phyloP scores from a whole-genome alignment of 2,329 filamentous ascomycete species.

The Thelonectria discophora region DNA sequence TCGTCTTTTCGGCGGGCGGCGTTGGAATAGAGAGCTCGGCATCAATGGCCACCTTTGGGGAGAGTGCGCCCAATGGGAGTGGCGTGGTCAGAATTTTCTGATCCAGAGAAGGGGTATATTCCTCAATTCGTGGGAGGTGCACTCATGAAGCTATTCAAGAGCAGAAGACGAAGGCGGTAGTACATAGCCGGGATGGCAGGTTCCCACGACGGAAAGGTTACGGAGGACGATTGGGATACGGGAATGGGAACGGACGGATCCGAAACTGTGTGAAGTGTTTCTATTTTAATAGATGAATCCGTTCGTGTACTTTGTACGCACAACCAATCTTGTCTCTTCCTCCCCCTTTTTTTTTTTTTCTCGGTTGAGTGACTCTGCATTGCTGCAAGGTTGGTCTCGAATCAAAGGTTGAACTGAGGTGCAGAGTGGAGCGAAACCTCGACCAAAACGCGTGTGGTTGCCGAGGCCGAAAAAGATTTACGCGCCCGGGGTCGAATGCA shows the following conservation, averaged over 20 bases:
- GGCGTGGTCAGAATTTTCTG: slow-evolving; percentile 14
- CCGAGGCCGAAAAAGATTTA: slow-evolving; percentile 37
- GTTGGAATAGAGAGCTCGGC: slow-evolving; percentile 40
- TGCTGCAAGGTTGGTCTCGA: background rate
- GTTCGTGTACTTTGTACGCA: slow-evolving; percentile 4
- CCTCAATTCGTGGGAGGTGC: slow-evolving; percentile 26
- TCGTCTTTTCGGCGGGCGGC: slow-evolving; percentile 34
- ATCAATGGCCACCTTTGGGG: slow-evolving; percentile 30
- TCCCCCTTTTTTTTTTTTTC: slow-evolving; percentile 17
- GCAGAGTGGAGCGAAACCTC: slow-evolving; percentile 7
- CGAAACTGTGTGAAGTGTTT: slow-evolving; percentile 11
- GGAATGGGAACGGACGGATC: slow-evolving; percentile 26
- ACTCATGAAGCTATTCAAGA: slow-evolving; percentile 3
- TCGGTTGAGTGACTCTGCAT: background rate
- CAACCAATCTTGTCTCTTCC: slow-evolving; percentile 19
- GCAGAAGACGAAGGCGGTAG: slow-evolving; percentile 26
- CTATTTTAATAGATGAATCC: slow-evolving; percentile 13
- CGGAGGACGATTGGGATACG: slow-evolving; percentile 28
- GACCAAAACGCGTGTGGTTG: slow-evolving; percentile 21
- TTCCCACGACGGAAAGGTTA: slow-evolving; percentile 26
- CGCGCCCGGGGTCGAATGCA: slow-evolving; percentile 30
- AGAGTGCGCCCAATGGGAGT: slow-evolving; percentile 21
- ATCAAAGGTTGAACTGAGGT: slow-evolving; percentile 7
- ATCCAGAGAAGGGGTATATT: slow-evolving; percentile 19
- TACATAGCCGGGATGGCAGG: slow-evolving; percentile 1